Evolutionary conservation across 2,329 filamentous ascomycete species (phyloP).

Genomic region (Ophiostoma ulmi): DNA sequence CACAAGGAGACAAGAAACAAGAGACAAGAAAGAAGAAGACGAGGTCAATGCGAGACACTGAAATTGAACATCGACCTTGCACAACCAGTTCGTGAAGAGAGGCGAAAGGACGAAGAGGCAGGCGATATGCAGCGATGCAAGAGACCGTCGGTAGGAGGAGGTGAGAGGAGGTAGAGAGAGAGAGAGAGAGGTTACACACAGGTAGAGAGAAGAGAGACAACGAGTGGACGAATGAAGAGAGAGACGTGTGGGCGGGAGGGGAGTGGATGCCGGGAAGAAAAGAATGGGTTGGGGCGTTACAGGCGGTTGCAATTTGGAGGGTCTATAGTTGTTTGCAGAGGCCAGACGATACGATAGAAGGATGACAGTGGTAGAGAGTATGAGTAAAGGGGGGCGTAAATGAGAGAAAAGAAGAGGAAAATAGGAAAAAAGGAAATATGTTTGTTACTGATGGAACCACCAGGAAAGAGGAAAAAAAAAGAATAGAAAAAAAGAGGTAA

Average conservation of each 20-base stretch:
- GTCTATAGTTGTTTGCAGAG: not conserved
- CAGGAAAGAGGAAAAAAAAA: slow-evolving; percentile 2
- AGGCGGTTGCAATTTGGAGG: slow-evolving; percentile 7
- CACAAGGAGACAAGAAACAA: not conserved
- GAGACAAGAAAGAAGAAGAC: slow-evolving; percentile 9
- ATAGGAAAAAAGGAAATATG: slow-evolving; percentile 3
- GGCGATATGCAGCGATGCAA: slow-evolving; percentile 10
- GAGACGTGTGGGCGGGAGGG: not conserved
- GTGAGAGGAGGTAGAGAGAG: not conserved
- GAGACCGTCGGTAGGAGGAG: not conserved
- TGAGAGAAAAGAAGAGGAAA: slow-evolving; percentile 4
- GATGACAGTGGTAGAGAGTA: not conserved
- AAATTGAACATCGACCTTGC: not conserved
- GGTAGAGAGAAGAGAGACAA: slow-evolving; percentile 4
- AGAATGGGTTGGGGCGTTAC: not conserved
- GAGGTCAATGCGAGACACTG: slow-evolving; percentile 5
- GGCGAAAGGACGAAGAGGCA: not conserved
- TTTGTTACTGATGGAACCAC: not conserved
- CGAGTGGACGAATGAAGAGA: not conserved
- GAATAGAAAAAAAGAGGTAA: not conserved
- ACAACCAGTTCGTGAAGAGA: slow-evolving; percentile 10
- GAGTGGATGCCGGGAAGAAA: slow-evolving; percentile 4
- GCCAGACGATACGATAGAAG: no score
- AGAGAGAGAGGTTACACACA: not conserved
- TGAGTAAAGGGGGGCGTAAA: not conserved